A percentile compares a stretch with the other conserved stretches of the same genome.
phyloP scores from a whole-genome alignment of 129 eudicot genomes.

The Cynara cardunculus region DNA sequence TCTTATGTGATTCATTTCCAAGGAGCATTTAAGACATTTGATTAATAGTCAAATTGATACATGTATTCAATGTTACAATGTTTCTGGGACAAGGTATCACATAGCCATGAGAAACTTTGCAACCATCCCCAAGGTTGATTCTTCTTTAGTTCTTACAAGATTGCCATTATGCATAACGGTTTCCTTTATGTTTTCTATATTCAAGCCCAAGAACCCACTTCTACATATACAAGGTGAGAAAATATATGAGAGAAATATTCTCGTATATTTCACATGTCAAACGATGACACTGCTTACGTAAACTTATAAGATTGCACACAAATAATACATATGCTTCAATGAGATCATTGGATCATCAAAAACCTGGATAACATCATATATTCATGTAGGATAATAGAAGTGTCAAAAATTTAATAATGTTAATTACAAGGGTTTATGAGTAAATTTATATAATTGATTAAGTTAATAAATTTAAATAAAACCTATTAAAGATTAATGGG shows the following conservation, averaged over 20 bases:
- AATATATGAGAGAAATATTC: background rate
- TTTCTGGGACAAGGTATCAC: background rate
- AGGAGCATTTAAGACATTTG: background rate
- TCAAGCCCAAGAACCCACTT: background rate
- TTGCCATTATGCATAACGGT: background rate
- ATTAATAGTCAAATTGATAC: background rate
- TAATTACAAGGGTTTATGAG: no score
- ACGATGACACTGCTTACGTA: no score
- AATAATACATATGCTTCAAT: no score
- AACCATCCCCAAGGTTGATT: background rate
- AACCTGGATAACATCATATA: no score
- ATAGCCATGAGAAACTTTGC: background rate
- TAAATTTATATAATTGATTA: no score
- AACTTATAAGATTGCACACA: no score
- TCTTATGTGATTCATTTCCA: background rate
- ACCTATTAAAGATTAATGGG: no score
- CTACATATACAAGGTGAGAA: background rate
- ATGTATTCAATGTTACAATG: background rate
- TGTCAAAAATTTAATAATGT: no score
- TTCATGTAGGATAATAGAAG: no score
- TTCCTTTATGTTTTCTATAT: background rate
- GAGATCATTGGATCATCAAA: no score
- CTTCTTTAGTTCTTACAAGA: background rate
- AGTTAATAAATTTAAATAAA: no score
- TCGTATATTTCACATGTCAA: background rate